Evolutionary conservation across 164 flowering plant genomes (phyloP).

Genomic region (Chloranthus sessilifolius): DNA sequence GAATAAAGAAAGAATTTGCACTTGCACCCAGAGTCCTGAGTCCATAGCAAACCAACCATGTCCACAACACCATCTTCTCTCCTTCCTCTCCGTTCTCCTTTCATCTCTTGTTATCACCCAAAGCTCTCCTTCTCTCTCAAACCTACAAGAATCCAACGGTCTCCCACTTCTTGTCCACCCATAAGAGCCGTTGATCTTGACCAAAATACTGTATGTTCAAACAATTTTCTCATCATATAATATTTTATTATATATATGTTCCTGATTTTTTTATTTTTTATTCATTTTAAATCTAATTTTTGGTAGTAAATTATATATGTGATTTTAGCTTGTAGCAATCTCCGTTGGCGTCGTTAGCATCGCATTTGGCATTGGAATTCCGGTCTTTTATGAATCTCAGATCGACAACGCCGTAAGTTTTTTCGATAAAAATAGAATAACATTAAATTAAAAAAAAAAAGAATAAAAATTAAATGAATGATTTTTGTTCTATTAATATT

Average conservation of each 20-base stretch:
- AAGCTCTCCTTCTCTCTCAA: constrained; percentile 13
- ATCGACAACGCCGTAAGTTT: constrained; percentile 79
- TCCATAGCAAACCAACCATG: too few relatives aligned
- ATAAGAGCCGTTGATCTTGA: constrained; percentile 29
- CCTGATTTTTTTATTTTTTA: not conserved
- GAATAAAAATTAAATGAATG: too few relatives aligned
- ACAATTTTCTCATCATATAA: not conserved
- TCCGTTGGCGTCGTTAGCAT: constrained; percentile 85
- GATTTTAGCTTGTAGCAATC: constrained; percentile 62
- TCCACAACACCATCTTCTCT: constrained; percentile 16
- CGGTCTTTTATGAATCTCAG: constrained; percentile 85
- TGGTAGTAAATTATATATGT: not conserved
- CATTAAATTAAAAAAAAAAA: too few relatives aligned
- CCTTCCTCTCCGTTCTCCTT: constrained; percentile 18
- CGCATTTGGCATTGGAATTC: constrained; percentile 89
- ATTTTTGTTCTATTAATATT: too few relatives aligned
- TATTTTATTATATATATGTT: not conserved
- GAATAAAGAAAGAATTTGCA: too few relatives aligned
- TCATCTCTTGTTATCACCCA: constrained; percentile 14
- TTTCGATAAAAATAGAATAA: too few relatives aligned
- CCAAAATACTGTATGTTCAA: constrained; percentile 26
- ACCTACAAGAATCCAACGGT: constrained; percentile 10
- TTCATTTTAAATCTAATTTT: not conserved
- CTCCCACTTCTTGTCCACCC: constrained; percentile 22
- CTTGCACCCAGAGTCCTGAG: too few relatives aligned